Evolutionary conservation across 345 rosid species (phyloP).

Genomic region (Camelina sativa): DNA sequence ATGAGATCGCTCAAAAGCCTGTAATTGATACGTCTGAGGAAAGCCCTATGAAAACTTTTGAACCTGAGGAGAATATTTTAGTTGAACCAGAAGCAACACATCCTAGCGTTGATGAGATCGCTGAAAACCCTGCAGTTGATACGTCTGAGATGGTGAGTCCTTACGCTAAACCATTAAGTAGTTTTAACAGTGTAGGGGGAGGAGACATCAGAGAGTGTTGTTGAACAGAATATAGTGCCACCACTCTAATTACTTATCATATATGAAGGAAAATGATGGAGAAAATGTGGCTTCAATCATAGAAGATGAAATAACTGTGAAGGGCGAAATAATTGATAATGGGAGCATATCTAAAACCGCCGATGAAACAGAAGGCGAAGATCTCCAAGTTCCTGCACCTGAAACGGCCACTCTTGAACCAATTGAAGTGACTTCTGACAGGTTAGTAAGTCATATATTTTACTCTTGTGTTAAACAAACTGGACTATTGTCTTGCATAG

Average conservation of each 20-base stretch:
- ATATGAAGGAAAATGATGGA: slow-evolving; percentile 29
- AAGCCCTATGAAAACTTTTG: slow-evolving; percentile 1
- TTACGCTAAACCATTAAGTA: slow-evolving; percentile 18
- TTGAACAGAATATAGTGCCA: slow-evolving; percentile 12
- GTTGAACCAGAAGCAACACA: slow-evolving; percentile 31
- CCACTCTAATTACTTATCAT: slow-evolving; percentile 28
- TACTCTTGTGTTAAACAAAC: neutral
- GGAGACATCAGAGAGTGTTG: slow-evolving; percentile 9
- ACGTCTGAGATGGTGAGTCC: slow-evolving; percentile 45
- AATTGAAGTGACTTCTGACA: slow-evolving; percentile 25
- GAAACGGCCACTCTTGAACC: slow-evolving; percentile 17
- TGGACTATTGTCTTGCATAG: neutral
- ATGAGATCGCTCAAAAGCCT: slow-evolving; percentile 30
- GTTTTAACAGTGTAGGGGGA: slow-evolving; percentile 16
- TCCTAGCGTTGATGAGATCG: slow-evolving; percentile 21
- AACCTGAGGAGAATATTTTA: slow-evolving; percentile 7
- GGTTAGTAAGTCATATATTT: slow-evolving; percentile 27
- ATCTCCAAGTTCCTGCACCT: slow-evolving; percentile 21
- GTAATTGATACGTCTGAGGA: slow-evolving; percentile 29
- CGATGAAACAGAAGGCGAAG: slow-evolving; percentile 15
- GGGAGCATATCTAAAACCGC: slow-evolving; percentile 22
- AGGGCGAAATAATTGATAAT: slow-evolving; percentile 27
- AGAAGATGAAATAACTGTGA: slow-evolving; percentile 32
- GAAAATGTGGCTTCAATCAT: slow-evolving; percentile 36
- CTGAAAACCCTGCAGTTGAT: slow-evolving; percentile 24